phyloP scores from a whole-genome alignment of 2,329 filamentous ascomycete genomes.

The Lojkania enalia region DNA sequence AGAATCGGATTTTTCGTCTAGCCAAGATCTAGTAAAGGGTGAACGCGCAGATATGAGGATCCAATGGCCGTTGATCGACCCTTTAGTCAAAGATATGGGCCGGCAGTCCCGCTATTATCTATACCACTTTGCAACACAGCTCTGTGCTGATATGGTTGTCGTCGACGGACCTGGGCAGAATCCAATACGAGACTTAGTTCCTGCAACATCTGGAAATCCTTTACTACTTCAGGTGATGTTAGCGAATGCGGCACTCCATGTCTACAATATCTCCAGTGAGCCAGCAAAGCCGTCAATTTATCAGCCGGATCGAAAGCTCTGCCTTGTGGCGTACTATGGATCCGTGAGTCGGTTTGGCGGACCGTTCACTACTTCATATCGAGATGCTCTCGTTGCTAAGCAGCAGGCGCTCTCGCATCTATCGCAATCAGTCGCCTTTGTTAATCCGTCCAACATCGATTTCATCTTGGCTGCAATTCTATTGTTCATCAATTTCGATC shows the following conservation, averaged over 20 bases:
- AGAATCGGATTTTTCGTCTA: conserved; percentile 1
- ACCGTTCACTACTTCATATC: conserved; percentile 34
- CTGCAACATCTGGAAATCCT: conserved; percentile 50
- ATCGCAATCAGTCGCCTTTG: conserved; percentile 34
- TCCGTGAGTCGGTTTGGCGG: conserved; percentile 45
- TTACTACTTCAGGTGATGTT: conserved; percentile 52
- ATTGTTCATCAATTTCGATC: conserved; percentile 54
- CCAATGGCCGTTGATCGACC: conserved; percentile 56
- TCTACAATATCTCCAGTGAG: conserved; percentile 46
- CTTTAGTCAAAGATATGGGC: conserved; percentile 59
- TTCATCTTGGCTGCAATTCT: conserved; percentile 52
- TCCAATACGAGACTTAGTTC: conserved; percentile 54
- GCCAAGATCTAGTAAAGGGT: conserved; percentile 10
- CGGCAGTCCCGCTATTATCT: conserved; percentile 52
- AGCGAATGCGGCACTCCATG: conserved; percentile 54
- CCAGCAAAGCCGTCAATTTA: conserved; percentile 39
- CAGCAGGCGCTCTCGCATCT: conserved; percentile 52
- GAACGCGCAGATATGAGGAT: conserved; percentile 28
- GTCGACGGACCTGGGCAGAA: conserved; percentile 53
- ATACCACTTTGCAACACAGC: conserved; percentile 52
- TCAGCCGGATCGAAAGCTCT: conserved; percentile 36
- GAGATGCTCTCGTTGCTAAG: conserved; percentile 51
- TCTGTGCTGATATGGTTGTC: conserved; percentile 59
- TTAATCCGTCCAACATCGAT: conserved; percentile 42
- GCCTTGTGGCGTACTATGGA: conserved; percentile 40